Evolutionary conservation across 257 asterid genomes (phyloP), one percentile per base, ranked within the genome.

Genomic region (Petunia axillaris): DNA sequence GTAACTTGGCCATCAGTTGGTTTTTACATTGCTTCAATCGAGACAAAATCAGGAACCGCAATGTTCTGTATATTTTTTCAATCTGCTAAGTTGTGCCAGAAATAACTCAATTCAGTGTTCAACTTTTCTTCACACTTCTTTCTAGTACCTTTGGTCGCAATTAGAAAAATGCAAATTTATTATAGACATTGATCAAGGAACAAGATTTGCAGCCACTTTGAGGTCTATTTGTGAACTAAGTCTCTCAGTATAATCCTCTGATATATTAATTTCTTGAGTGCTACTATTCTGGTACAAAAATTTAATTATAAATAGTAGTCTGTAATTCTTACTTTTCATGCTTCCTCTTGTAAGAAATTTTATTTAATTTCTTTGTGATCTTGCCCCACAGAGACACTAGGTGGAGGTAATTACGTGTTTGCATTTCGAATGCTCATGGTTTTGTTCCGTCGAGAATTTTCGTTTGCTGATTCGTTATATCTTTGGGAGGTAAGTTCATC

Each of bases 391-490:
- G 97, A 94, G 79, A 86, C 90, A 65, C 81, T 94, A 38, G 97
- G 98, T 54, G 98, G 98, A 77, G 98, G 97, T 50, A 94, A 92
- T 84, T 94, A 92, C 87, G 85, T 94, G 58, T 94, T 94, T 87
- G 98, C 98, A 80, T 85, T 94, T 80, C 93, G 98, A 76, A 94
- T 94, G 97, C 97, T 94, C 77, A 94, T 94, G 98, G 97, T 94
- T 78, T 85, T 92, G 90, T 94, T 94, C 80, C 97, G 97, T 78
- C 86, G 98, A 87, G 98, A 94, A 65, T 92, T 92, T 88, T 94
- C 98, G 77, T 92, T 94, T 81, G 92, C 89, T 50, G 98, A 94
- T 84, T 92, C 94, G 41, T 89, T 92, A 75, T 91, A 91, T 87
- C 97, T 94, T 54, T 94, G 98, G 98, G 98, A 94, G 98, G 98